These are phyloP conservation scores for Termitomyces heimii DNA, from an alignment of 768 basidiomycete species.

Conservation along the genomic window DNA sequence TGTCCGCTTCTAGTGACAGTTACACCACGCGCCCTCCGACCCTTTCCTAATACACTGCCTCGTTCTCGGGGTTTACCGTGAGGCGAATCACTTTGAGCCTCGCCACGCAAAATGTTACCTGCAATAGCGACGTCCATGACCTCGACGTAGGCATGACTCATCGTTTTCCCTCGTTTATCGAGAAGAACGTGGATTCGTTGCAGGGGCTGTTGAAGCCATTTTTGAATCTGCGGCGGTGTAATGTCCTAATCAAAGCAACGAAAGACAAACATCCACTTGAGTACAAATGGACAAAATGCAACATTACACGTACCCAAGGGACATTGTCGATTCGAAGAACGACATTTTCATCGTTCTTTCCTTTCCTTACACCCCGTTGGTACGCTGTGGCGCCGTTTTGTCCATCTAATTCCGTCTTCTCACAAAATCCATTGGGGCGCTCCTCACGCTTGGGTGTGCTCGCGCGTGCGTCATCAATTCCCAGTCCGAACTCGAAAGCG, in stretches of 20 bases:
- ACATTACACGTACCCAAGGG: slow-evolving; percentile 59
- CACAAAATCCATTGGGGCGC: not conserved
- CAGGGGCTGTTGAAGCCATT: slow-evolving; percentile 69
- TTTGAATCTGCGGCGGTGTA: slow-evolving; percentile 63
- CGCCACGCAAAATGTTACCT: slow-evolving; percentile 60
- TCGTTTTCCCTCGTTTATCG: slow-evolving; percentile 77
- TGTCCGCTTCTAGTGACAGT: slow-evolving; percentile 78
- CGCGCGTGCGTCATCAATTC: slow-evolving; percentile 28
- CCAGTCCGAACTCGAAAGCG: slow-evolving; percentile 37
- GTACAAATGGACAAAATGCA: not conserved
- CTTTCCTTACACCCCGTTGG: slow-evolving; percentile 4
- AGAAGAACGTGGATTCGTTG: slow-evolving; percentile 72
- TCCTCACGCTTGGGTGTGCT: slow-evolving; percentile 38
- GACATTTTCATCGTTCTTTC: slow-evolving; percentile 34
- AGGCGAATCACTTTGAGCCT: slow-evolving; percentile 34
- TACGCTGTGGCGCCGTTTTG: slow-evolving; percentile 6
- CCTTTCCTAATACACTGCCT: slow-evolving; percentile 66
- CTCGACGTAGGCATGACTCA: slow-evolving; percentile 82
- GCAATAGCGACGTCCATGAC: slow-evolving; percentile 56
- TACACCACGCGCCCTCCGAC: slow-evolving; percentile 75
- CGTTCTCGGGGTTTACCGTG: slow-evolving; percentile 28
- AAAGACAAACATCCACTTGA: not conserved
- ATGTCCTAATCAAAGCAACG: slow-evolving; percentile 55
- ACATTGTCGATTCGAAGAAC: slow-evolving; percentile 86
- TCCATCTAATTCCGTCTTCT: slow-evolving; percentile 1